Base-by-base conservation (phyloP, 2,329 filamentous ascomycete species). In the Aureobasidium melanogenum region DNA sequence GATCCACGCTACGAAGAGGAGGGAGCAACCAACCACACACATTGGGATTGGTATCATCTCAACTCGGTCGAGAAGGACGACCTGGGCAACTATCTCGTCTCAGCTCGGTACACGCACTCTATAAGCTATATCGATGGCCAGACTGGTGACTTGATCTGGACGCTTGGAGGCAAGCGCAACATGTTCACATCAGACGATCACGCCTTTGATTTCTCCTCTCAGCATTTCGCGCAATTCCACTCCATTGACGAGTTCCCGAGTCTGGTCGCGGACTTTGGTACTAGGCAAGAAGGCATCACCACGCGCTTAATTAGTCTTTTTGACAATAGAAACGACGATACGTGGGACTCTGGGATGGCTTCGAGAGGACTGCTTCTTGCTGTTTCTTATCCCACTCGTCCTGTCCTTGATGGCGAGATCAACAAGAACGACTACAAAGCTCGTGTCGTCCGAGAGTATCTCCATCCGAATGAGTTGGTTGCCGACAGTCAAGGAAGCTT, bases 11-110 rank as follows among this genome's bases (percentile, higher is more conserved):
- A 75, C 24, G 71, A 74, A 15, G 75, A 77, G 24, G 79, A 77
- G 32, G 73, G 73, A 2, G 68, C 69, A 51, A 59, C 34, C 32
- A 59, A 59, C 17, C 32, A 39, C 9, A 66, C 64, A 34, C 70
- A 70, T 51, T 82, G 75, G 70, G 80, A 82, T 64, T 82, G 75
- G 69, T 80, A 80, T 68, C 81, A 83, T 67, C 77, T 84, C 69
- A 82, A 84, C 70, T 80, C 79, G 41, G 71, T 84, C 30, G 79
- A 82, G 66, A 82, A 83, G 66, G 77, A 78, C 56, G 64, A 69
- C 0, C 64, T 74, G 0, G 80, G 80, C 5, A 79, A 84, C 65
- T 85, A 81, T 62, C 68, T 84, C 14, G 73, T 85, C 34, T 84
- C 81, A 0, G 74, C 77, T 1, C 77, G 81, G 1, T 75, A 82